These are phyloP conservation scores for Ceratocystis cacaofunesta DNA, from an alignment of 2,329 filamentous ascomycete species.

Conservation along the genomic window DNA sequence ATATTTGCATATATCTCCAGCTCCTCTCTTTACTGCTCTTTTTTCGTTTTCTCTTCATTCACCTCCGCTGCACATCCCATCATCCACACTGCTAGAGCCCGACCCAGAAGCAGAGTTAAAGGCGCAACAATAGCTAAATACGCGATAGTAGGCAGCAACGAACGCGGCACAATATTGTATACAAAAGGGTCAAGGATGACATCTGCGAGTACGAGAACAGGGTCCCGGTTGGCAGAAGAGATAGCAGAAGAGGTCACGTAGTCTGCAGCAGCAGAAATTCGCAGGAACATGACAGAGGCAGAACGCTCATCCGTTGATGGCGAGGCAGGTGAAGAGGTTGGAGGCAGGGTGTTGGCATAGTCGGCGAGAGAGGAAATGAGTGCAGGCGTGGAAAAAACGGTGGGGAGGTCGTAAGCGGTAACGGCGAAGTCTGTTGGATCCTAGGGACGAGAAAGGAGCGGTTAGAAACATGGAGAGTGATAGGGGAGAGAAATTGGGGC, in stretches of 20 bases:
- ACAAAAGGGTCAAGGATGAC: slow-evolving; percentile 76
- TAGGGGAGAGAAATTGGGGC: background rate
- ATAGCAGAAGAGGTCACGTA: slow-evolving; percentile 51
- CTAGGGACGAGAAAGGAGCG: slow-evolving; percentile 31
- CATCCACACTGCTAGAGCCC: slow-evolving; percentile 6
- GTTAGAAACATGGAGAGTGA: background rate
- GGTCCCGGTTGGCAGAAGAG: no score
- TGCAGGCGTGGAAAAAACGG: slow-evolving; percentile 45
- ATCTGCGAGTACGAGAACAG: slow-evolving; percentile 50
- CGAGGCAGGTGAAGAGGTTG: background rate
- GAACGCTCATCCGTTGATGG: slow-evolving; percentile 16
- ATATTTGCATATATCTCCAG: background rate
- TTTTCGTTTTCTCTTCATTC: slow-evolving; percentile 26
- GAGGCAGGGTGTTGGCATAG: slow-evolving; percentile 33
- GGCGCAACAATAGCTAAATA: slow-evolving; percentile 51
- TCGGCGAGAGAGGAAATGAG: slow-evolving; percentile 50
- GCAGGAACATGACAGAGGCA: slow-evolving; percentile 52
- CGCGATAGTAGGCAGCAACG: slow-evolving; percentile 53
- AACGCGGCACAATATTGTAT: slow-evolving; percentile 63
- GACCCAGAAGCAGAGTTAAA: slow-evolving; percentile 9
- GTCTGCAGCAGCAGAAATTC: slow-evolving; percentile 61
- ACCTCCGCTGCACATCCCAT: slow-evolving; percentile 20
- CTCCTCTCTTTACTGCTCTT: slow-evolving; percentile 19
- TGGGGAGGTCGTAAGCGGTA: slow-evolving; percentile 44
- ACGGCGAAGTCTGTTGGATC: slow-evolving; percentile 74